These are phyloP conservation scores for Fusarium mundagurra DNA, from an alignment of 2,329 filamentous ascomycete species.

Conservation along the genomic window DNA sequence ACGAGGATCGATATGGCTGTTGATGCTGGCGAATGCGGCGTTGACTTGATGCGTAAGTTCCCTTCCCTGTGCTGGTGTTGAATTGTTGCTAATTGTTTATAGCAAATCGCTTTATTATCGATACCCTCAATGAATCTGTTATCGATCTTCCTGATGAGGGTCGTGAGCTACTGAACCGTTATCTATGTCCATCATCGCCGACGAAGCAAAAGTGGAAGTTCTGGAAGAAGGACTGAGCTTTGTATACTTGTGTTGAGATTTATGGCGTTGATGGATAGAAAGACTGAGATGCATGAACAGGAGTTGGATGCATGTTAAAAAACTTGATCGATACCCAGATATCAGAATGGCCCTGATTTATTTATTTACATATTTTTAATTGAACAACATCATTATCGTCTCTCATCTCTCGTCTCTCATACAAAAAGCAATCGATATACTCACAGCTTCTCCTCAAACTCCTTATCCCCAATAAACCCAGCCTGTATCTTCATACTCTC, in stretches of 20 bases:
- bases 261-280: conserved; percentile 1
- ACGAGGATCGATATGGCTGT: conserved; percentile 59
- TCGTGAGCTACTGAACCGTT: conserved; percentile 48
- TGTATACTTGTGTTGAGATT: background rate
- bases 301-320: conserved; percentile 11
- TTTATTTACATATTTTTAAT: background rate
- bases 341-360: conserved; percentile 31
- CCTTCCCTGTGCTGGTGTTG: rapidly evolving
- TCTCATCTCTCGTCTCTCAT: background rate
- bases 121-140: conserved; percentile 52
- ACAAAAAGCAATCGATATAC: background rate
- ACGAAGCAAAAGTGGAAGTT: conserved; percentile 43
- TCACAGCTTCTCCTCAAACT: conserved; percentile 44
- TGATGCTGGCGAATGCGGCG: conserved; percentile 51
- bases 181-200: conserved; percentile 33
- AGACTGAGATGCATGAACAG: background rate
- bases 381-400: background rate
- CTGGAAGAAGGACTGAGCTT: conserved; percentile 42
- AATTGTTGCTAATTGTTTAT: background rate
- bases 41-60: conserved; percentile 57
- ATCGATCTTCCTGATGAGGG: conserved; percentile 51
- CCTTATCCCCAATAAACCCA: conserved; percentile 56
- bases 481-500: conserved; percentile 83
- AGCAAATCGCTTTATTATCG: conserved; percentile 55
- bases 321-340: conserved; percentile 28